Evolutionary conservation across 2,329 filamentous ascomycete genomes (phyloP), one percentile per base, ranked within the genome.

Genomic region (Stagonosporopsis rhizophila): DNA sequence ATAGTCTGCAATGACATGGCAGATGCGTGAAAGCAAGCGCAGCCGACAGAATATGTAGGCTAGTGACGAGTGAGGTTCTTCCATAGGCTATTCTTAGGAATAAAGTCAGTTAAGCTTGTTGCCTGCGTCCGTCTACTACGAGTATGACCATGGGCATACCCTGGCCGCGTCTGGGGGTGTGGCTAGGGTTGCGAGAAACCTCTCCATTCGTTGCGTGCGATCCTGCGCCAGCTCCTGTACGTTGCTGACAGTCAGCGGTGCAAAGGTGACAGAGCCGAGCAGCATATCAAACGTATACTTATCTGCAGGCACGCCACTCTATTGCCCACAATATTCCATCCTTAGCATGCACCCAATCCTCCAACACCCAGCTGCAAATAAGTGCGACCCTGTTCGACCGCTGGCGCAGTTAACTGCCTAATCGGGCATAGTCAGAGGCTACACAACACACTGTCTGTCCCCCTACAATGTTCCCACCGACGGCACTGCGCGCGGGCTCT

Each of bases 31-130:
- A 49, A 68, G 68, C 67, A 72, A 61, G 59, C 67, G 61, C 61
- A 73, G 61, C 59, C 70, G 64, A 72, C 59, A 54, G 57, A 56
- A 65, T 59, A 59, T 64, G 61, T 66, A 66, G 38, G 44, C 53
- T 56, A 56, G 20, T 28, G 42, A 56, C 38, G 23, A 35, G 23
- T 56, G 40, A 52, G 59, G 56, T 37, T 46, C 42, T 56, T 23
- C 30, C 28, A 37, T 19, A 25, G n/a, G 49, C 68, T 73, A 73
- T 70, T 69, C 64, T 67, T 73, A 73, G 70, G 64, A 56, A 71
- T 70, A 66, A 62, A 62, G 64, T 71, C 66, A 61, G 63, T 65
- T 66, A 68, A 68, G 66, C 66, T 61, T 67, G 62, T 57, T 51
- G 38, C 37, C 53, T 56, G 47, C 53, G 38, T 56, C 38, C 28